Evolutionary conservation across 495 filamentous ascomycete species (phyloP).

Genomic region (Hyaloscypha bicolor): DNA sequence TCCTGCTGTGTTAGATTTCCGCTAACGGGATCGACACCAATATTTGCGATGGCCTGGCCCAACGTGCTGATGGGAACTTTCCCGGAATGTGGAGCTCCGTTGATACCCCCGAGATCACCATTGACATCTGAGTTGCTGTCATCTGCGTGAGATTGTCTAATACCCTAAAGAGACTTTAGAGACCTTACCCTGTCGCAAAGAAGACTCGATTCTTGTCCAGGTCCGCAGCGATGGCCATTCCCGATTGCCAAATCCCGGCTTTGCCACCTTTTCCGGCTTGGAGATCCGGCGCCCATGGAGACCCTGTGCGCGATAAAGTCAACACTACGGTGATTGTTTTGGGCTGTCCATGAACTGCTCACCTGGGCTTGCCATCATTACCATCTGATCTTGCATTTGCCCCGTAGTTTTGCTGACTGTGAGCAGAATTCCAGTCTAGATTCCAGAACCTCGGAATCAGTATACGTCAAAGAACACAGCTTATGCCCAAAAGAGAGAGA

Average conservation of each 20-base stretch:
- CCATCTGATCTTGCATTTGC: too few relatives aligned
- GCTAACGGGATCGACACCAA: slow-evolving; percentile 8
- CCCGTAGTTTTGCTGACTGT: slow-evolving; percentile 38
- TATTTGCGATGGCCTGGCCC: not conserved
- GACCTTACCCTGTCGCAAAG: slow-evolving; percentile 34
- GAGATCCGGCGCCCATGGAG: slow-evolving; percentile 32
- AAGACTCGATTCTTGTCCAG: slow-evolving; percentile 37
- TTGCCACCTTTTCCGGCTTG: slow-evolving; percentile 35
- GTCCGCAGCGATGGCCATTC: slow-evolving; percentile 43
- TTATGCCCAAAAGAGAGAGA: too few relatives aligned
- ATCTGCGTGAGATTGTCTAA: not conserved
- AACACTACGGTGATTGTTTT: too few relatives aligned
- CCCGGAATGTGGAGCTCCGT: not conserved
- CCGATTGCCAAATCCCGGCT: slow-evolving; percentile 47
- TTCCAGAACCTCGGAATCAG: too few relatives aligned
- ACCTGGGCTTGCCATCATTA: not conserved
- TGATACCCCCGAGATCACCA: not conserved
- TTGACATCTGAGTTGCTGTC: not conserved
- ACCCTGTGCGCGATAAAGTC: slow-evolving; percentile 5
- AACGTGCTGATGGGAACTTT: not conserved
- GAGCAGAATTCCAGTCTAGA: slow-evolving; percentile 38
- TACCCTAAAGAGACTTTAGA: not conserved
- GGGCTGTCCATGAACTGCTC: not conserved
- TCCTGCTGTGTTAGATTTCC: slow-evolving; percentile 26
- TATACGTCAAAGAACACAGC: too few relatives aligned